Evolutionary conservation across 2,329 filamentous ascomycete genomes (phyloP).

Genomic region (Ophiostoma ips): DNA sequence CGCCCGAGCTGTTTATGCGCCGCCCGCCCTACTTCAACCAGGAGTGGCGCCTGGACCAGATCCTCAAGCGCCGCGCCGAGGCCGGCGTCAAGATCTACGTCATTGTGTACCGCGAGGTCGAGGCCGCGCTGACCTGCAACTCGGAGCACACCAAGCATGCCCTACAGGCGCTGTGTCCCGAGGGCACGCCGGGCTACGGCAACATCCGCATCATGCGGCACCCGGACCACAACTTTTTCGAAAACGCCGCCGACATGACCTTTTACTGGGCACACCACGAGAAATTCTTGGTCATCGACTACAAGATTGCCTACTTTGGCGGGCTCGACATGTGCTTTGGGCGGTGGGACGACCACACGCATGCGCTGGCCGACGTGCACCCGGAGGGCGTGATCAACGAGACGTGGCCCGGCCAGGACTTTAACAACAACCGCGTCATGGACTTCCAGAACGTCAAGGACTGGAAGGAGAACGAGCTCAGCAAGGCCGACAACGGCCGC

Average conservation of each 20-base stretch:
- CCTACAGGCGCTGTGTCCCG: slow-evolving; percentile 62
- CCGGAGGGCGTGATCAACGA: slow-evolving; percentile 70
- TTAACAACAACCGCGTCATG: slow-evolving; percentile 94
- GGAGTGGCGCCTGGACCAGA: slow-evolving; percentile 73
- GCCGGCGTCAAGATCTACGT: slow-evolving; percentile 90
- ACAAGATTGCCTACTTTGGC: slow-evolving; percentile 80
- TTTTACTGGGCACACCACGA: slow-evolving; percentile 98
- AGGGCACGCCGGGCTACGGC: slow-evolving; percentile 67
- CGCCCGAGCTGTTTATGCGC: slow-evolving; percentile 73
- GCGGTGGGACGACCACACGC: slow-evolving; percentile 79
- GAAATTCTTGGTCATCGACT: slow-evolving; percentile 93
- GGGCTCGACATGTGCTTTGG: slow-evolving; percentile 93
- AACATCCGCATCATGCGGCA: slow-evolving; percentile 86
- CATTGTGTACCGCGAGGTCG: slow-evolving; percentile 79
- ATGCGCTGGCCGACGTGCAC: slow-evolving; percentile 75
- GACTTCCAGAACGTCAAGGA: slow-evolving; percentile 85
- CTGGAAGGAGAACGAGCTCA: slow-evolving; percentile 87
- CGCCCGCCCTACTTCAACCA: slow-evolving; percentile 71
- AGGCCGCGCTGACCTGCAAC: slow-evolving; percentile 77
- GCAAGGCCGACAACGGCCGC: slow-evolving; percentile 78
- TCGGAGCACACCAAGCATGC: slow-evolving; percentile 86
- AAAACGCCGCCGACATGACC: slow-evolving; percentile 90
- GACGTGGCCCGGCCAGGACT: slow-evolving; percentile 90
- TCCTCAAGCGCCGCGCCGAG: slow-evolving; percentile 80
- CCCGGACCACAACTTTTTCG: slow-evolving; percentile 87